These are phyloP conservation scores for Reticulascus tulasneorum DNA, from an alignment of 2,329 filamentous ascomycete species.

Conservation along the genomic window DNA sequence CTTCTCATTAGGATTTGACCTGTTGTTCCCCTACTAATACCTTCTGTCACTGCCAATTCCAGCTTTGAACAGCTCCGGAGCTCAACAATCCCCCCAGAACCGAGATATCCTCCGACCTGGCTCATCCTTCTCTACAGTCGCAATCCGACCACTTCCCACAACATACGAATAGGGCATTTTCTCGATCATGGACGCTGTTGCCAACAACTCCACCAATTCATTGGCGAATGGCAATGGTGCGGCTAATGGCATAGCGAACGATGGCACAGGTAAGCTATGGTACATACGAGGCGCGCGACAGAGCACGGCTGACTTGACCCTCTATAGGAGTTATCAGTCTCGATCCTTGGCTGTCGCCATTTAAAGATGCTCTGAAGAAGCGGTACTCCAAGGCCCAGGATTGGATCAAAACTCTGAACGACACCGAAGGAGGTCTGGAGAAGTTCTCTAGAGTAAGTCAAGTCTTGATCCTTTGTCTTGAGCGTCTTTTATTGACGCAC, in stretches of 20 bases:
- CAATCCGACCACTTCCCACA: no score
- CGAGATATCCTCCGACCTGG: no score
- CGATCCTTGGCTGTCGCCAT: constrained; percentile 87
- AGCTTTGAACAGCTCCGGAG: no score
- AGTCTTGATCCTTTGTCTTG: constrained; percentile 41
- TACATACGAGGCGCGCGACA: no score
- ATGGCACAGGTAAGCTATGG: constrained; percentile 63
- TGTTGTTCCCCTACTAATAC: no score
- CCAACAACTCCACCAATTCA: constrained; percentile 40
- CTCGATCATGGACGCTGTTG: constrained; percentile 8
- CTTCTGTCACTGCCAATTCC: no score
- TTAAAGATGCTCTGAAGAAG: constrained; percentile 69
- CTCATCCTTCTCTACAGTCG: no score
- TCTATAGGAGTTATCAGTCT: constrained; percentile 73
- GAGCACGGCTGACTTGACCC: constrained; percentile 12
- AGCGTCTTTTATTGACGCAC: not conserved
- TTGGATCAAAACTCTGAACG: constrained; percentile 82
- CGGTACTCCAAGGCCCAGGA: constrained; percentile 76
- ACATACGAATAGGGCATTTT: no score
- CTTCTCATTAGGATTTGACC: no score
- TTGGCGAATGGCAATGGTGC: constrained; percentile 36
- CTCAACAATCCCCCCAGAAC: no score
- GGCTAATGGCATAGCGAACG: constrained; percentile 53
- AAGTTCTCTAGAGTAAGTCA: constrained; percentile 92
- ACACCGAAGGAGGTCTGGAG: constrained; percentile 82